Evolutionary conservation across 257 asterid species (phyloP), one percentile per base, ranked within the genome.

Genomic region (Catharanthus roseus): DNA sequence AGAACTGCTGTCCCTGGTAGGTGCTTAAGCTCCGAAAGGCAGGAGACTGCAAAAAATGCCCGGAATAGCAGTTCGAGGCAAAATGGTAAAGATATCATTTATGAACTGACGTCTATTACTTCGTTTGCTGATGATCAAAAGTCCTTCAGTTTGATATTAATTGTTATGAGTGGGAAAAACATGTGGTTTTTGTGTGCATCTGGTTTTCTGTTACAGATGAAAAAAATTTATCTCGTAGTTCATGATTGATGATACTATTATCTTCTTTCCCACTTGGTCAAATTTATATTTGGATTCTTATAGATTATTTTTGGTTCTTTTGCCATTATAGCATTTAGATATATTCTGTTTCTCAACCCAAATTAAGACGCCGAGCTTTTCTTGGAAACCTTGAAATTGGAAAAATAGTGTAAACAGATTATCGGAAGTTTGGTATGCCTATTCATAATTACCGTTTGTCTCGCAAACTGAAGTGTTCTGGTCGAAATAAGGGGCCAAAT

Each of bases 41-140:
- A 76, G 62, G 82, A 57, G 41, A 68, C 86, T 77, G 86, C 69
- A 70, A 71, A 70, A 65, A 38, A 42, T 71, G 70, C 78, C 50
- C 70, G 50, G 62, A 41, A 39, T 64, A 69, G 71, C 28, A 50
- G 65, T 28, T 61, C 49, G 80, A 88, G 76, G 74, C 88, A 36
- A 62, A 70, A 83, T 75, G 82, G 74, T 81, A 82, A 75, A 77
- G 65, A 42, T 73, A 10, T 53, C 53, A 41, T 71, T 61, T 36
- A 5, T 53, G 41, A 65, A 49, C 55, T 67, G 51, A 36, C 31
- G 63, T 28, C 16, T 42, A 65, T 65, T 10, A 65, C 18, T 45
- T 26, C 16, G 10, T 29, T 34, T 24, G 1, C 13, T 67, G 70
- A 44, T 42, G 70, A 44, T 42, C 42, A 9, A 1, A 21, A 26